Conservation (phyloP, 2,329 filamentous ascomycete genomes). For the Xylariaceae sp. region DNA sequence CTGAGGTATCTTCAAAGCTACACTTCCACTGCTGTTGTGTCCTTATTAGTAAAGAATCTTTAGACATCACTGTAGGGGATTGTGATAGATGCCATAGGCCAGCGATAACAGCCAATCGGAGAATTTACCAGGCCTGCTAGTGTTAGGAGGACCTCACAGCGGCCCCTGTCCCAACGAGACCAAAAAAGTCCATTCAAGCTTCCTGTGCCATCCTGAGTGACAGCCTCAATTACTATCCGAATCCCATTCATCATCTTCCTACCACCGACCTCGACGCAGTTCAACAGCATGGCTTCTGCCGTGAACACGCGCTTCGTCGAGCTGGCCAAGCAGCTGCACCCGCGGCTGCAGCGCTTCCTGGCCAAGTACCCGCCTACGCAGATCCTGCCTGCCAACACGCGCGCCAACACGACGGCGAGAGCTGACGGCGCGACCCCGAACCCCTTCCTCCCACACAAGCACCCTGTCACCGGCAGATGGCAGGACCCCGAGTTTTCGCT, state of each 20-base stretch:
- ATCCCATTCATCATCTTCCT: neutral
- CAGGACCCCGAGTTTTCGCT: slow-evolving; percentile 79
- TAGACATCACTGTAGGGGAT: too few species aligned
- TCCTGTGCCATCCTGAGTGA: too few species aligned
- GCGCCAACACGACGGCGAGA: slow-evolving; percentile 29
- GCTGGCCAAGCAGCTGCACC: slow-evolving; percentile 69
- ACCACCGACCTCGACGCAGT: neutral
- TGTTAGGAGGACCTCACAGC: too few species aligned
- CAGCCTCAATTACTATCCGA: too few species aligned
- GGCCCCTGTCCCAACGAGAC: too few species aligned
- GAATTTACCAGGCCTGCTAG: neutral
- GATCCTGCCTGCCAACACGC: slow-evolving; percentile 43
- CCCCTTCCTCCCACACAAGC: slow-evolving; percentile 77
- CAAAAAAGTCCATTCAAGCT: too few species aligned
- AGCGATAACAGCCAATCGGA: slow-evolving; percentile 3
- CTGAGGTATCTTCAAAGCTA: too few species aligned
- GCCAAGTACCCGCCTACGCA: slow-evolving; percentile 76
- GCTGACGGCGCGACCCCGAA: slow-evolving; percentile 50
- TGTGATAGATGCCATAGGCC: neutral
- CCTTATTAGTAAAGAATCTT: too few species aligned
- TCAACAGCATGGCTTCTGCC: slow-evolving; percentile 10
- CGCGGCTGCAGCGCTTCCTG: slow-evolving; percentile 79
- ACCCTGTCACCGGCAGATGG: slow-evolving; percentile 76
- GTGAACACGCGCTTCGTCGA: slow-evolving; percentile 36
- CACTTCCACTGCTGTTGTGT: too few species aligned